Percentiles rank a stretch among this genome's conserved stretches.
phyloP scores from a whole-genome alignment of 1,139 yeast species.

The Candida freyschussii region DNA sequence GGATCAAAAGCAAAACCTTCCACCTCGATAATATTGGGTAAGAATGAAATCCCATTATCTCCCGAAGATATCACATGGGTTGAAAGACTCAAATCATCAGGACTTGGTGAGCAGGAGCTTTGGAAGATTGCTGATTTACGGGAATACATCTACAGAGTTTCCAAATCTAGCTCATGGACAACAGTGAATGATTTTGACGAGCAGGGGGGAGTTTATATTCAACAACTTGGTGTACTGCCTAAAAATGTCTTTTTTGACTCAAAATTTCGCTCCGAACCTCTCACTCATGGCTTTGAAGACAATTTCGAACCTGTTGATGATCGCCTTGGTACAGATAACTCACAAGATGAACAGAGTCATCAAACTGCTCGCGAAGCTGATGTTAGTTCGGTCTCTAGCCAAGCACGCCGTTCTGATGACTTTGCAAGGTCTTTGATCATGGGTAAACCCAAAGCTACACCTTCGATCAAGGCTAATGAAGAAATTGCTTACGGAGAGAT shows the following conservation, averaged over 20 bases:
- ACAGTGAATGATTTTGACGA: conserved; percentile 10
- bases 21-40: conserved; percentile 32
- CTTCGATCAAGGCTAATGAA: conserved; percentile 43
- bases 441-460: conserved; percentile 32
- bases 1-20: conserved; percentile 26
- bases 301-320: conserved; percentile 18
- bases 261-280: conserved; percentile 40
- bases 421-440: conserved; percentile 30
- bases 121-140: conserved; percentile 79
- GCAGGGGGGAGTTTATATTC: conserved; percentile 24
- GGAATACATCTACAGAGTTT: conserved; percentile 61
- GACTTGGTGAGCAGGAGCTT: conserved; percentile 63
- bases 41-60: conserved; percentile 36
- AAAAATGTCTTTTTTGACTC: conserved; percentile 66
- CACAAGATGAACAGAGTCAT: conserved; percentile 5
- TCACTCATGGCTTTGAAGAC: conserved; percentile 22
- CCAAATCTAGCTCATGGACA: conserved; percentile 28
- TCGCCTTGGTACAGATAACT: conserved; percentile 13
- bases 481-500: conserved; percentile 63
- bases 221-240: conserved; percentile 42
- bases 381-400: conserved; percentile 7
- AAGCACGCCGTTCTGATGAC: conserved; percentile 11
- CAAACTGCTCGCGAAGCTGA: conserved; percentile 10
- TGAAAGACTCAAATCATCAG: conserved; percentile 61
- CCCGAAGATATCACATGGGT: conserved; percentile 74